Evolutionary conservation across 2,329 filamentous ascomycete species (phyloP), one percentile per base, ranked within the genome.

Genomic region (Pseudogymnoascus sp.): DNA sequence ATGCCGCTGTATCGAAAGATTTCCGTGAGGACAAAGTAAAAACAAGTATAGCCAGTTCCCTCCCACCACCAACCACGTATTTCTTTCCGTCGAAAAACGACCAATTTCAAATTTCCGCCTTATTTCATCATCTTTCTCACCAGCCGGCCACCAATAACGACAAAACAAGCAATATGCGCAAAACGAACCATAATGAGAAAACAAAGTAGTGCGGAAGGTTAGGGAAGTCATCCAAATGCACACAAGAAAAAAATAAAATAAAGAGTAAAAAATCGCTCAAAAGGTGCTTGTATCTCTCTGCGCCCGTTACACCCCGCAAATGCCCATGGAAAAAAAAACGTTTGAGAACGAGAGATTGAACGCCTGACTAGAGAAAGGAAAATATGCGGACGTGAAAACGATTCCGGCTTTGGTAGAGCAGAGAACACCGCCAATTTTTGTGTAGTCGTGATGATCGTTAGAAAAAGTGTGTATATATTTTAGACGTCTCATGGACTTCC

Each of bases 391-490:
- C 11, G 47, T 54, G 7, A 54, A 54, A 32, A 54, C 47, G 47
- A 32, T 54, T 30, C 47, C 28, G 47, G 47, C 47, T 54, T 54
- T 54, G 47, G 6, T 32, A 32, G 47, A 54, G 47, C 47, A 54
- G 47, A 32, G 47, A 54, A 54, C 47, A 54, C 47, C 47, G 28
- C 47, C 47, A 54, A 54, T 54, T 54, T 50, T 54, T 18, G 47
- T 32, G 47, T 54, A 32, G 47, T 54, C 47, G 28, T 63, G 12
- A 64, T 64, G 32, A 59, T 64, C 30, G 63, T 64, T 58, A 99
- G 81, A 99, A 97, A 83, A 99, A 99, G 82, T 99, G 94, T 69
- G 94, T 99, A 81, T 99, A 97, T 71, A 97, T 92, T 79, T 97
- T 99, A 67, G 94, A 97, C 74, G 88, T 90, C 77, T 97, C 94